Percentiles rank a stretch among this genome's conserved stretches.
These are phyloP conservation scores for Camellia oleifera DNA, from an alignment of 179 eudicot species.

Conservation along the genomic window DNA sequence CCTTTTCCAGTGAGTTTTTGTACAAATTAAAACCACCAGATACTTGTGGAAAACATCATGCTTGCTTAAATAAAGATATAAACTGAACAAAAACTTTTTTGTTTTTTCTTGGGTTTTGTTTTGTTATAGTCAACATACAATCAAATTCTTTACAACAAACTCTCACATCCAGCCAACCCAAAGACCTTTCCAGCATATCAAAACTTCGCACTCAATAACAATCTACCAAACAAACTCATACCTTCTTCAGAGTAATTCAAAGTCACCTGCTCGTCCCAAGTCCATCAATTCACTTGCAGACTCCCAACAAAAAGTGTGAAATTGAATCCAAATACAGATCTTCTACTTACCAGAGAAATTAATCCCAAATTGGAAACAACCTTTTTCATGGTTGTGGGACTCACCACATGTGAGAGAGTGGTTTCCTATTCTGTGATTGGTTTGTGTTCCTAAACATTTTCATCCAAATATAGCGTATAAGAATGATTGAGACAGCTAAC, in stretches of 20 bases:
- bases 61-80: not conserved
- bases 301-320: not conserved
- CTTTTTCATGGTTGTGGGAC: too few relatives aligned
- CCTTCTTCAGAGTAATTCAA: not conserved
- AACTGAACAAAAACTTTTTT: not conserved
- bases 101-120: too few relatives aligned
- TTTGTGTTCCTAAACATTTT: too few relatives aligned
- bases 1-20: not conserved
- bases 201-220: constrained; percentile 7
- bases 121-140: not conserved
- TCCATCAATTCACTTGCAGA: constrained; percentile 7
- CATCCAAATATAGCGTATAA: not conserved
- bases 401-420: too few relatives aligned
- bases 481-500: not conserved
- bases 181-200: not conserved
- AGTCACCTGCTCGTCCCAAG: not conserved
- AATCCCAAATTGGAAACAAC: too few relatives aligned
- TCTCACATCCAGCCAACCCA: not conserved
- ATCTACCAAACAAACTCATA: not conserved
- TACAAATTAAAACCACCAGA: not conserved
- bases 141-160: constrained; percentile 9
- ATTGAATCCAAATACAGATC: not conserved
- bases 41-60: not conserved
- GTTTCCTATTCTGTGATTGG: too few relatives aligned
- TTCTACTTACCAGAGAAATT: too few relatives aligned